A percentile compares a stretch with the other conserved stretches of the same genome.
Conservation (phyloP, 192 early-diverging fungal genomes). For the Backusella australiensis region DNA sequence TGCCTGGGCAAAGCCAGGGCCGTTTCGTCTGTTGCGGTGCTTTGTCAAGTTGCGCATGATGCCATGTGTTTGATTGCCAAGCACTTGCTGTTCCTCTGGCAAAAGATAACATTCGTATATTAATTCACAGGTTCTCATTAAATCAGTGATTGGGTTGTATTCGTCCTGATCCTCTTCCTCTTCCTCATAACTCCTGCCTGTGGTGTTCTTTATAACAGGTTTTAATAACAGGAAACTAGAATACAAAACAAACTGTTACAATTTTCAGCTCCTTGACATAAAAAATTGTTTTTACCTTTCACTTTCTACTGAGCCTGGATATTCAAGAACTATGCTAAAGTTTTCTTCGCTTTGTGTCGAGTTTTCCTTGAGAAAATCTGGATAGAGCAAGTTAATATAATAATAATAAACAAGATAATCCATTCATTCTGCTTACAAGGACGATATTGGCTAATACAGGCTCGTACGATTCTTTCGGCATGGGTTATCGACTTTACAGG, state of each 20-base stretch:
- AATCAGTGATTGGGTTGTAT: conserved; percentile 82
- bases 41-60: conserved; percentile 75
- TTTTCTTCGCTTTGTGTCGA: not conserved
- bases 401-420: not conserved
- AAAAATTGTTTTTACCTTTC: not conserved
- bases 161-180: conserved; percentile 62
- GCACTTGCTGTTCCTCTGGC: conserved; percentile 39
- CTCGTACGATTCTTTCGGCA: conserved; percentile 42
- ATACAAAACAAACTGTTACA: not conserved
- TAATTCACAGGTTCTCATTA: conserved; percentile 64
- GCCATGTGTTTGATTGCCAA: conserved; percentile 68
- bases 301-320: conserved; percentile 2
- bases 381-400: not conserved
- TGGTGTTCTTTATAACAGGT: conserved; percentile 35
- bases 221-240: conserved; percentile 44
- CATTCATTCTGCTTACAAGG: conserved; percentile 36
- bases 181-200: conserved; percentile 32
- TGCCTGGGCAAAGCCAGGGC: conserved; percentile 62
- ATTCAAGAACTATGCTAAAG: conserved; percentile 3
- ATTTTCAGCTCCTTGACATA: not conserved
- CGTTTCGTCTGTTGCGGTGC: conserved; percentile 68
- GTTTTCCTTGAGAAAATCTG: not conserved
- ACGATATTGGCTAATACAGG: conserved; percentile 39
- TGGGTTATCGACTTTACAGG: conserved; percentile 37
- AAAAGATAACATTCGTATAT: conserved; percentile 68